Conservation (phyloP, 2,329 filamentous ascomycete species). For the Talaromyces sp. region DNA sequence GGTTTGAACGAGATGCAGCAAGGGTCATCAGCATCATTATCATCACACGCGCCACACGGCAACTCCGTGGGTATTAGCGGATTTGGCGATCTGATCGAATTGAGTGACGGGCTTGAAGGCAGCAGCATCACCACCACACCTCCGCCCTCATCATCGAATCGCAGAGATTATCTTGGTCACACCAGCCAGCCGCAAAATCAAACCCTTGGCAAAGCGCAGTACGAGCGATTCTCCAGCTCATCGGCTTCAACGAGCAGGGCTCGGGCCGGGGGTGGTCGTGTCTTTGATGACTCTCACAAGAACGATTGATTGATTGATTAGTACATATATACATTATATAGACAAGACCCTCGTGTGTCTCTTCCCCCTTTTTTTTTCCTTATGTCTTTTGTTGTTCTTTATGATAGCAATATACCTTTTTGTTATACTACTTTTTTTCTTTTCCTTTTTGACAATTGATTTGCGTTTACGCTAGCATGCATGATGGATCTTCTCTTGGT, state of each 20-base stretch:
- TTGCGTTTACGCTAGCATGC: background rate
- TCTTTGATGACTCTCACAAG: conserved; percentile 3
- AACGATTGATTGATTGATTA: conserved; percentile 4
- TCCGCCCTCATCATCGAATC: background rate
- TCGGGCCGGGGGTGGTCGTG: background rate
- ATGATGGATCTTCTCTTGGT: background rate
- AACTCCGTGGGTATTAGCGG: conserved; percentile 23
- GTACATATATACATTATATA: background rate
- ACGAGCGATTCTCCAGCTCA: conserved; percentile 8
- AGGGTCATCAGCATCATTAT: too few species aligned
- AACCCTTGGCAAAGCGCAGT: conserved; percentile 6
- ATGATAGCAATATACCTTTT: conserved; percentile 12
- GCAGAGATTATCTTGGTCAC: background rate
- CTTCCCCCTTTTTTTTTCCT: background rate
- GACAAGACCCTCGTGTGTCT: background rate
- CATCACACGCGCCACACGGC: conserved; percentile 17
- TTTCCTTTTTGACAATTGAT: background rate
- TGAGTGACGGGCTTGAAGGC: conserved; percentile 30
- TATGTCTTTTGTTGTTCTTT: conserved; percentile 3
- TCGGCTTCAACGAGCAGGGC: conserved; percentile 8
- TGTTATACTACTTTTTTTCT: conserved; percentile 4
- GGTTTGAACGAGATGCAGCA: conserved; percentile 36
- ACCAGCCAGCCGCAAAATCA: background rate
- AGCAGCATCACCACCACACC: conserved; percentile 2
- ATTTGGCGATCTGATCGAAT: conserved; percentile 39